phyloP scores from a whole-genome alignment of 2,329 filamentous ascomycete genomes.

The Epichloe elymi region DNA sequence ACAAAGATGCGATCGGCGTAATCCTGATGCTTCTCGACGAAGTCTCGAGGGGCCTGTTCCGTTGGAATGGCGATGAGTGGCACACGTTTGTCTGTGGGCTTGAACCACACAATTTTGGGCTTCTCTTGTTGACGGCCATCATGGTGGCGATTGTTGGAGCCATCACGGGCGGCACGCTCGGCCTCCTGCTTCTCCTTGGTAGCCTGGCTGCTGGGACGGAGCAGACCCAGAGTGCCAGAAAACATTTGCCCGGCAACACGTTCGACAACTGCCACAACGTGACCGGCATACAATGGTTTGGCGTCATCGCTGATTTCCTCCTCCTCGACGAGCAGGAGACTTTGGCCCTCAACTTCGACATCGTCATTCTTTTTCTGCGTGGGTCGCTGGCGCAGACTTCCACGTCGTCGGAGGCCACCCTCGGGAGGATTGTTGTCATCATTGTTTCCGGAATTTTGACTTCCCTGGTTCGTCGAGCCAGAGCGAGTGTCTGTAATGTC shows the following conservation, averaged over 20 bases:
- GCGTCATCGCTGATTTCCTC: slow-evolving; percentile 98
- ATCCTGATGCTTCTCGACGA: slow-evolving; percentile 95
- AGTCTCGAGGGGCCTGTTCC: slow-evolving; percentile 92
- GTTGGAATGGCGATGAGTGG: slow-evolving; percentile 96
- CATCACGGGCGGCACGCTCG: slow-evolving; percentile 83
- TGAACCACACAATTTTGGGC: slow-evolving; percentile 99
- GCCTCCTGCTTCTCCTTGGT: slow-evolving; percentile 99
- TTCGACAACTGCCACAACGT: slow-evolving; percentile 94
- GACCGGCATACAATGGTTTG: slow-evolving; percentile 92
- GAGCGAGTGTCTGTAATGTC: slow-evolving; percentile 87
- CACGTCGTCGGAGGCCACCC: slow-evolving; percentile 79
- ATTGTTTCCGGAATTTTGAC: slow-evolving; percentile 46
- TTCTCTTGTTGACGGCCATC: slow-evolving; percentile 79
- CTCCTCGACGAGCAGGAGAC: slow-evolving; percentile 88
- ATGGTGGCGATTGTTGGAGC: slow-evolving; percentile 54
- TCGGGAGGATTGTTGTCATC: slow-evolving; percentile 54
- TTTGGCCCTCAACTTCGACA: slow-evolving; percentile 96
- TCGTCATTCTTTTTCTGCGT: slow-evolving; percentile 99
- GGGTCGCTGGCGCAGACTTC: slow-evolving; percentile 88
- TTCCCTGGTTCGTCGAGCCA: slow-evolving; percentile 60
- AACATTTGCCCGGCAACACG: slow-evolving; percentile 98
- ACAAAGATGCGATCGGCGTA: slow-evolving; percentile 98
- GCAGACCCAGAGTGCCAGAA: slow-evolving; percentile 83
- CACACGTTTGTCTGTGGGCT: slow-evolving; percentile 97
- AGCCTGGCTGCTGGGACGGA: slow-evolving; percentile 92